Evolutionary conservation across 176 grass and related monocot species (phyloP), one percentile per base, ranked within the genome.

Genomic region (Juncus inflexus): DNA sequence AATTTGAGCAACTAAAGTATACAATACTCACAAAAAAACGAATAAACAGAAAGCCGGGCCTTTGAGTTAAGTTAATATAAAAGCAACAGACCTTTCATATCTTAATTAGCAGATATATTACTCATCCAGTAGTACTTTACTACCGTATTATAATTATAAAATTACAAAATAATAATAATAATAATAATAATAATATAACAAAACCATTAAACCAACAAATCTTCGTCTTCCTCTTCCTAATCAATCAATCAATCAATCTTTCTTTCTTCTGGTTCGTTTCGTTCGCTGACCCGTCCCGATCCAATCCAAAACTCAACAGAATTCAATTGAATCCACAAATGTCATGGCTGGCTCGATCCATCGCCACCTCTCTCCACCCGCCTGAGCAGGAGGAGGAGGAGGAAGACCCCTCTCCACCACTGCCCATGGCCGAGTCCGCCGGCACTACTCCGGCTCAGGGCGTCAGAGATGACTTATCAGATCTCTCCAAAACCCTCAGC

Each of bases 401-500:
- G 14, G 36, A 55, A 53, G 35, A 28, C 50, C 3, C 64, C 36
- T 28, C 43, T 9, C 9, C 43, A 9, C 43, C 43, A 47, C 43
- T 9, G 43, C 6, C 9, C 43, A 81, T 84, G 37, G 80, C 77
- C 3, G 84, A 72, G 65, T 10, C 73, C 47, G 19, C 51, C 12
- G 16, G 47, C 12, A 58, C 8, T 35, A 58, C 8, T 56, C 53
- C 77, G 56, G 65, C 79, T 38, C 82, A 84, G 14, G 90, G 90
- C 62, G 86, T 95, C 58, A 95, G 85, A 72, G 90, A 95, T 66
- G 90, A 95, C 70, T 85, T 95, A 73, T 89, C 85, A 62, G 85
- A 95, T 73, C 77, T 95, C 0, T 85, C 79, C 65, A 84, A 89
- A 86, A 89, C 90, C 57, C 73, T 95, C 2, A 80, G 79, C 9